phyloP scores from a whole-genome alignment of 345 rosid genomes.

The Eucalyptus sp. region DNA sequence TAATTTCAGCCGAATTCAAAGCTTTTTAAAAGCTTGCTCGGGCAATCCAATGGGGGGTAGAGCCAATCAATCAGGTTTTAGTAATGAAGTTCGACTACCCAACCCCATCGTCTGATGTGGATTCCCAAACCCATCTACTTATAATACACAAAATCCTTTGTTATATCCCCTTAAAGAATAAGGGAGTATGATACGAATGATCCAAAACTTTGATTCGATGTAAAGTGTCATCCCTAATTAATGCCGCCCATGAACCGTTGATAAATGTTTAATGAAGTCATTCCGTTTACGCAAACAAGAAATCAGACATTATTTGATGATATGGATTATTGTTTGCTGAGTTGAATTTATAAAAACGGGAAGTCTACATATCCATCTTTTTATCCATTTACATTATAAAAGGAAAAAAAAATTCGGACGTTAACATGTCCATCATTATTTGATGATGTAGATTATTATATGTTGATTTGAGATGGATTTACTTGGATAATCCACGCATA shows the following conservation, averaged over 20 bases:
- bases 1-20: background rate
- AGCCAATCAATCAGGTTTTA: background rate
- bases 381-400: background rate
- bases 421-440: background rate
- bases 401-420: background rate
- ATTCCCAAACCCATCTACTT: background rate
- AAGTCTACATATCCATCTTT: background rate
- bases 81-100: background rate
- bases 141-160: background rate
- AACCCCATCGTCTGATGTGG: background rate
- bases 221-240: background rate
- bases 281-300: background rate
- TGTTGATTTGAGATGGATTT: background rate
- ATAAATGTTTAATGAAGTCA: background rate
- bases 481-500: background rate
- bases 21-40: background rate
- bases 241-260: accelerated
- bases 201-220: background rate
- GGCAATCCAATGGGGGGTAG: background rate
- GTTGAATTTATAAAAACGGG: background rate
- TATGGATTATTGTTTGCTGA: background rate
- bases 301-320: background rate
- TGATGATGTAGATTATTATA: background rate
- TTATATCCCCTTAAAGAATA: background rate
- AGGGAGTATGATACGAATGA: background rate